phyloP scores from a whole-genome alignment of 306 rosid species.

The Dalbergia cultrata region DNA sequence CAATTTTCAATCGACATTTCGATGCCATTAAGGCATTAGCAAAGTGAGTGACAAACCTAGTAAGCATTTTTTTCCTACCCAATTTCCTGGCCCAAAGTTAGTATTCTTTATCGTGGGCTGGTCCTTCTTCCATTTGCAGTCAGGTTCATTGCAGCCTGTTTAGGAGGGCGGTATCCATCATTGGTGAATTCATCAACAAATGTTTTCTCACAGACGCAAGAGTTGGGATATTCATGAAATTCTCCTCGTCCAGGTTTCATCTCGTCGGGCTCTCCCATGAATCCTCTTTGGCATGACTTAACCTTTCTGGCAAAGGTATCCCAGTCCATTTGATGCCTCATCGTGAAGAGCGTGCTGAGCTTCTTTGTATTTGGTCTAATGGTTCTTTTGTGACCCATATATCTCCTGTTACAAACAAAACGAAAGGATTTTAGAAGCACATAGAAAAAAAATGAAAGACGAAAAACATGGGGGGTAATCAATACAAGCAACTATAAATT shows the following conservation, averaged over 20 bases:
- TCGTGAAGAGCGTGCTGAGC: conserved; percentile 79
- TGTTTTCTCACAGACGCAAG: conserved; percentile 82
- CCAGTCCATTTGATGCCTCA: conserved; percentile 83
- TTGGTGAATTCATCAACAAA: conserved; percentile 42
- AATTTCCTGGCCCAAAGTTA: conserved; percentile 8
- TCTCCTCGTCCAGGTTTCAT: conserved; percentile 90
- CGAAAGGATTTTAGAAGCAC: conserved; percentile 19
- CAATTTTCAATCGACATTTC: conserved; percentile 8
- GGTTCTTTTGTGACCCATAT: conserved; percentile 97
- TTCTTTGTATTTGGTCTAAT: conserved; percentile 96
- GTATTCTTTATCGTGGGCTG: conserved; percentile 9
- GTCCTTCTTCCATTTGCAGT: conserved; percentile 34
- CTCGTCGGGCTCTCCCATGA: conserved; percentile 98
- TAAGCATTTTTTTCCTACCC: not conserved
- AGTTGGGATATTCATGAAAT: conserved; percentile 83
- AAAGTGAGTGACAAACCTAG: not conserved
- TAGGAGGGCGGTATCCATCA: conserved; percentile 41
- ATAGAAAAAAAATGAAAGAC: not conserved
- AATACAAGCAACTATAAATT: conserved; percentile 10
- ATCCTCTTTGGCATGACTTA: conserved; percentile 80
- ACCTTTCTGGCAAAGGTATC: conserved; percentile 77
- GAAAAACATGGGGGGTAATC: not conserved
- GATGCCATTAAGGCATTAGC: not conserved
- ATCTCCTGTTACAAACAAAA: conserved; percentile 72
- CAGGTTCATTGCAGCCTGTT: conserved; percentile 36